phyloP scores from a whole-genome alignment of 2,329 filamentous ascomycete species.

The Alternaria sp. region DNA sequence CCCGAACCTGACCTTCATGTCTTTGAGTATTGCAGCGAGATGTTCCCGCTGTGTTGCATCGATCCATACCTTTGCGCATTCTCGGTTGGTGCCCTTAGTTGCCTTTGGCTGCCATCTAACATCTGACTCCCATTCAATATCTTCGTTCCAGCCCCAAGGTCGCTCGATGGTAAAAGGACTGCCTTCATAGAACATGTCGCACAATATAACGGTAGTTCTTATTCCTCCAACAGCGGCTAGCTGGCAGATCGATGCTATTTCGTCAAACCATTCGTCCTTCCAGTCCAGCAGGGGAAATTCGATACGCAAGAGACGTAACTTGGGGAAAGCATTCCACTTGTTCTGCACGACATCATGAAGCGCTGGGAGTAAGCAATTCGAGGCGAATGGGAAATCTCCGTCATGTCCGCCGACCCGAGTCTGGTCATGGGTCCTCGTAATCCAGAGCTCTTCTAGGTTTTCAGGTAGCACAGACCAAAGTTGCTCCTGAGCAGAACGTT shows the following conservation, averaged over 20 bases:
- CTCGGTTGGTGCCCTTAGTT: background rate
- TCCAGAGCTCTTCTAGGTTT: background rate
- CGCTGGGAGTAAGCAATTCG: background rate
- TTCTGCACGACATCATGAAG: background rate
- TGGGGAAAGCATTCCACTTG: background rate
- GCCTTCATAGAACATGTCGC: background rate
- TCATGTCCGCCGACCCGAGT: background rate
- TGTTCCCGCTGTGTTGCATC: background rate
- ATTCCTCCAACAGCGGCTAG: background rate
- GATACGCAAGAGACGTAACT: background rate
- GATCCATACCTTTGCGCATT: background rate
- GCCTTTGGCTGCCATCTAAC: background rate
- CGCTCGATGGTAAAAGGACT: background rate
- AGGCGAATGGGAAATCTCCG: background rate
- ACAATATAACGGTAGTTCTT: background rate
- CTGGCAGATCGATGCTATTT: background rate
- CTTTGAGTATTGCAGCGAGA: background rate
- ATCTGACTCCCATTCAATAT: background rate
- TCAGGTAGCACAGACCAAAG: background rate
- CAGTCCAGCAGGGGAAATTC: background rate
- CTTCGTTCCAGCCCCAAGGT: background rate
- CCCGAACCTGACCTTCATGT: background rate
- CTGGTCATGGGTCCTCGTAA: background rate
- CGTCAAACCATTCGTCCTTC: background rate
- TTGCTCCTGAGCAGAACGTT: background rate